Percentiles rank a stretch among this genome's conserved stretches.
These are phyloP conservation scores for Blastocystis sp. DNA, from an alignment of 352 stramenopile species.

Conservation along the genomic window DNA sequence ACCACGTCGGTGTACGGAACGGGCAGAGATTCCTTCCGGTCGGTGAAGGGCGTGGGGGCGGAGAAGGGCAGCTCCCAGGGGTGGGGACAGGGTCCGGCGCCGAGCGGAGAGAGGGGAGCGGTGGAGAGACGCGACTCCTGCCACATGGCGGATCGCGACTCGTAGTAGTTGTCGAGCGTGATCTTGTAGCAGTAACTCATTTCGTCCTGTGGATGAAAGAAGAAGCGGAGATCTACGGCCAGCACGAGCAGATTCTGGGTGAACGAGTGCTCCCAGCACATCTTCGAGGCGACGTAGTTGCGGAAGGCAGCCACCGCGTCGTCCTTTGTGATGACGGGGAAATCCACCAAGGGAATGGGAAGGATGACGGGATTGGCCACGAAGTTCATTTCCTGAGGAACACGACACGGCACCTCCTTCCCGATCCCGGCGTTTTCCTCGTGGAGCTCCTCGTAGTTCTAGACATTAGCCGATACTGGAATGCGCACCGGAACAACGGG, in stretches of 20 bases:
- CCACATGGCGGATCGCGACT: conserved; percentile 16
- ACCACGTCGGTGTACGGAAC: conserved; percentile 20
- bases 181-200: conserved; percentile 41
- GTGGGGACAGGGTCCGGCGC: background rate
- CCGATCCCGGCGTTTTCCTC: background rate
- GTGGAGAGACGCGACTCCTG: background rate
- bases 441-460: conserved; percentile 38
- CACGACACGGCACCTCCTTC: background rate
- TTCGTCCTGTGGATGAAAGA: background rate
- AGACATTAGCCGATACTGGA: background rate
- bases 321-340: conserved; percentile 9
- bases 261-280: conserved; percentile 34
- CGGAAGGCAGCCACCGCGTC: conserved; percentile 1
- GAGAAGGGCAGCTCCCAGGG: conserved; percentile 25
- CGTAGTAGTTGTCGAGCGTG: conserved; percentile 4
- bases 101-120: background rate
- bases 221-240: background rate
- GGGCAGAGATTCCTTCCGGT: background rate
- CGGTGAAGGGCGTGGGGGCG: background rate
- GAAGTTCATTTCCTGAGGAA: background rate
- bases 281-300: conserved; percentile 26
- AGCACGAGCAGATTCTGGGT: background rate
- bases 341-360: conserved; percentile 31
- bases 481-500: background rate
- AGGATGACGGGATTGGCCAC: background rate